These are phyloP conservation scores for Dictyostelium citrinum DNA, from an alignment of 78 protist genomes.

Conservation along the genomic window DNA sequence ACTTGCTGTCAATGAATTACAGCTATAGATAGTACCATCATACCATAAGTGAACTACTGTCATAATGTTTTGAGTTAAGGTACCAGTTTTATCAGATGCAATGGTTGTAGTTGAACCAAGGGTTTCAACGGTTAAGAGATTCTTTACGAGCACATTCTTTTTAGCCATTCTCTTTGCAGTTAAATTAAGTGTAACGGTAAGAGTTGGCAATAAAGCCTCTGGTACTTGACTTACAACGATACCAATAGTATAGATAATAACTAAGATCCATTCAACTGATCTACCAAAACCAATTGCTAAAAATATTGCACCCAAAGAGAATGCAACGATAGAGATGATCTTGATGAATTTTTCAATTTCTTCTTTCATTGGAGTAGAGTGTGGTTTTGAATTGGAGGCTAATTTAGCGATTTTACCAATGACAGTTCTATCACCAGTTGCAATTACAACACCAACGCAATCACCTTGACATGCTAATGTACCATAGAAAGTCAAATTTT, in stretches of 20 bases:
- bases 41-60: conserved; percentile 83
- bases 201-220: conserved; percentile 90
- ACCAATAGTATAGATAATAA: conserved; percentile 83
- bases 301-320: conserved; percentile 50
- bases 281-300: conserved; percentile 37
- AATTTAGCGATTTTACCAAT: conserved; percentile 93
- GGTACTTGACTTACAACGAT: conserved; percentile 95
- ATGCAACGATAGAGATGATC: conserved; percentile 88
- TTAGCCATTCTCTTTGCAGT: conserved; percentile 91
- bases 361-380: conserved; percentile 48
- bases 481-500: conserved; percentile 87
- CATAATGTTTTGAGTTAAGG: conserved; percentile 96
- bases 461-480: conserved; percentile 88
- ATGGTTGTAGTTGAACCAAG: conserved; percentile 92
- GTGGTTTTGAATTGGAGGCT: conserved; percentile 38
- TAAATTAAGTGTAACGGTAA: conserved; percentile 88
- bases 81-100: conserved; percentile 97
- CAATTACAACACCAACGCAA: conserved; percentile 85
- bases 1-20: conserved; percentile 28
- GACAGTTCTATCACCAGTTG: conserved; percentile 93
- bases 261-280: conserved; percentile 42
- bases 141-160: conserved; percentile 89
- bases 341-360: conserved; percentile 92
- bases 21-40: conserved; percentile 37
- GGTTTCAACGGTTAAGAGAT: conserved; percentile 92